Base-by-base conservation (phyloP, 257 asterid genomes). In the Solanum acaule region DNA sequence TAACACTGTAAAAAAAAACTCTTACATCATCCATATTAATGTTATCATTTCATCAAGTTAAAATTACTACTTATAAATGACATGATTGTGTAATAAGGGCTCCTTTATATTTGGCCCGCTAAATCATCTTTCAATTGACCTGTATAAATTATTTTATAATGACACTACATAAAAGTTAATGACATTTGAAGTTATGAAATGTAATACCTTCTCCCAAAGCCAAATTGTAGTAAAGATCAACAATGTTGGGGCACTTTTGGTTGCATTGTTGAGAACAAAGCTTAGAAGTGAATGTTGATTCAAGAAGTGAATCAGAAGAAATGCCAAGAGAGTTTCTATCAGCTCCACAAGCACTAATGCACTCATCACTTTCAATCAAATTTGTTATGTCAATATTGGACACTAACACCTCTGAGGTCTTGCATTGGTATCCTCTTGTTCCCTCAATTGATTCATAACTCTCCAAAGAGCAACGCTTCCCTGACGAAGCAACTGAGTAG, bases 401-500 rank as follows among this genome's bases (percentile, higher is more conserved):
- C 22, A 89, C 75, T 16, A 89, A 61, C 67, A 90, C 83, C 27
- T 79, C 88, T 18, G 91, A 90, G 46, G 90, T 88, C 90, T 82
- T 90, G 89, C 93, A 90, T 78, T 90, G 86, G 27, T 84, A 65
- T 2, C 33, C 86, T 4, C 6, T 81, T 6, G 7, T 65, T 27
- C 81, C 88, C 9, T 87, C 85, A 3, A 25, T 79, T n/a, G 89
- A 49, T 20, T 84, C 83, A 20, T 75, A 84, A 0, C 91, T 92
- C 89, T 90, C 93, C 34, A 90, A 72, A 31, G 77, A 44, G 88
- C 93, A 92, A 27, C 93, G 89, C 18, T 88, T 90, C 33, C 93
- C 92, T 0, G 90, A 87, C 2, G 89, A 92, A 31, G 90, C 79
- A 2, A 92, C 49, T 10, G 93, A 88, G 38, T 89, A 92, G 18